Evolutionary conservation across 495 filamentous ascomycete genomes (phyloP).

Genomic region (Penicillium flavigenum): DNA sequence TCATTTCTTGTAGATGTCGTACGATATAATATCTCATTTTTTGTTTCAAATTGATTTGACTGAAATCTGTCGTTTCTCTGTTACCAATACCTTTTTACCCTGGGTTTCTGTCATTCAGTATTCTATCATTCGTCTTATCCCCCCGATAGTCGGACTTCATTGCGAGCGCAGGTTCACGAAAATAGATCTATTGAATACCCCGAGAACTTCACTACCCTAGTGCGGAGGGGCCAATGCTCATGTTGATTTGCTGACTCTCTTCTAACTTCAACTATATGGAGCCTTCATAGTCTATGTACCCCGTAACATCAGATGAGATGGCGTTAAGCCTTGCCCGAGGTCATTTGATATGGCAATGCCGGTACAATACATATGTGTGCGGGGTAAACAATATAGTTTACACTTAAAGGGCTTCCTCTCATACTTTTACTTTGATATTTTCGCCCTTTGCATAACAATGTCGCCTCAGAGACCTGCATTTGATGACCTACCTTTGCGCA

Average conservation of each 20-base stretch:
- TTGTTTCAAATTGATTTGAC: not conserved
- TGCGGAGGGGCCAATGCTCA: not conserved
- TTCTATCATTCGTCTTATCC: not conserved
- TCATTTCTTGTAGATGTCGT: not conserved
- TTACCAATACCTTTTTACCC: not conserved
- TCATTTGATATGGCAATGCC: not conserved
- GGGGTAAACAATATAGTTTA: slow-evolving; percentile 3
- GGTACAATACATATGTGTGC: not conserved
- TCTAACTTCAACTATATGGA: not conserved
- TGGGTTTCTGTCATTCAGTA: not conserved
- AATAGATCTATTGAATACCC: not conserved
- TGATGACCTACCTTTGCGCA: slow-evolving; percentile 41
- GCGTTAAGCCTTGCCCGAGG: not conserved
- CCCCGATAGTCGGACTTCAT: slow-evolving; percentile 5
- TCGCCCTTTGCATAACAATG: not conserved
- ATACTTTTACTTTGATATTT: not conserved
- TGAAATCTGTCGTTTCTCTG: not conserved
- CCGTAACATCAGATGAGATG: not conserved
- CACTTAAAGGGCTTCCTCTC: not conserved
- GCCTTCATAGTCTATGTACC: not conserved
- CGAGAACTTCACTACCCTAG: not conserved
- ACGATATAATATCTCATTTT: not conserved
- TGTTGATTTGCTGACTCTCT: not conserved
- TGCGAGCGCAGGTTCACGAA: not conserved
- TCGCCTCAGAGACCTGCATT: slow-evolving; percentile 33